Percentiles rank a stretch among this genome's conserved stretches.
phyloP scores from a whole-genome alignment of 148 eudicot genomes.

The Vaccinium myrtillus region DNA sequence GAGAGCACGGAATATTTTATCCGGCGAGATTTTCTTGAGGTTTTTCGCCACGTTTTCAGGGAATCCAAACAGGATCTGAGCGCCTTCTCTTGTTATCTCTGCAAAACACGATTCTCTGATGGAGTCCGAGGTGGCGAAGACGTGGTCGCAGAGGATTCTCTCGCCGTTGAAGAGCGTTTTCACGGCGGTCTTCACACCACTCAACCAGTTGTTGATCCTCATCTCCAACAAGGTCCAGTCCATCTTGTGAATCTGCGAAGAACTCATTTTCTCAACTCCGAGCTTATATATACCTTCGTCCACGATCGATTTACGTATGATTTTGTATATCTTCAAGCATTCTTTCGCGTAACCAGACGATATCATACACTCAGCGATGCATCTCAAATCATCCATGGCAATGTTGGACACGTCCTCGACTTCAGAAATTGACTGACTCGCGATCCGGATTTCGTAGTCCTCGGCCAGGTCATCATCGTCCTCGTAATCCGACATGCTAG shows the following conservation, averaged over 20 bases:
- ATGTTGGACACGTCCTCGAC: conserved; percentile 29
- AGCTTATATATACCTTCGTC: conserved; percentile 49
- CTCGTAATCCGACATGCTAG: conserved; percentile 35
- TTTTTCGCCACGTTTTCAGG: conserved; percentile 37
- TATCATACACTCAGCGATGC: conserved; percentile 57
- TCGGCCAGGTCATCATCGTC: conserved; percentile 24
- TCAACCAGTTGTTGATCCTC: conserved; percentile 37
- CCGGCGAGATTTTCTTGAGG: conserved; percentile 39
- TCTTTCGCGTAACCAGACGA: conserved; percentile 49
- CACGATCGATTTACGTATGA: conserved; percentile 48
- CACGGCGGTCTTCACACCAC: conserved; percentile 29
- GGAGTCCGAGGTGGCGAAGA: conserved; percentile 35
- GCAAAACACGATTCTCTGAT: conserved; percentile 42
- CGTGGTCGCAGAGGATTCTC: conserved; percentile 48
- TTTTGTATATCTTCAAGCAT: conserved; percentile 42
- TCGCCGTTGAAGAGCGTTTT: conserved; percentile 44
- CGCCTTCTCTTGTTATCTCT: conserved; percentile 43
- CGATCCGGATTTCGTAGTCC: conserved; percentile 17
- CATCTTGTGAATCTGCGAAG: conserved; percentile 38
- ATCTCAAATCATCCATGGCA: conserved; percentile 37
- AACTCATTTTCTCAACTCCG: conserved; percentile 36
- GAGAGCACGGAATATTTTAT: conserved; percentile 56
- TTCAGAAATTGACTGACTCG: conserved; percentile 20
- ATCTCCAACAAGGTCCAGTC: conserved; percentile 35
- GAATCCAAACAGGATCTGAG: conserved; percentile 36